Conservation (phyloP, 805 yeast genomes). For the Metschnikowia similis region DNA sequence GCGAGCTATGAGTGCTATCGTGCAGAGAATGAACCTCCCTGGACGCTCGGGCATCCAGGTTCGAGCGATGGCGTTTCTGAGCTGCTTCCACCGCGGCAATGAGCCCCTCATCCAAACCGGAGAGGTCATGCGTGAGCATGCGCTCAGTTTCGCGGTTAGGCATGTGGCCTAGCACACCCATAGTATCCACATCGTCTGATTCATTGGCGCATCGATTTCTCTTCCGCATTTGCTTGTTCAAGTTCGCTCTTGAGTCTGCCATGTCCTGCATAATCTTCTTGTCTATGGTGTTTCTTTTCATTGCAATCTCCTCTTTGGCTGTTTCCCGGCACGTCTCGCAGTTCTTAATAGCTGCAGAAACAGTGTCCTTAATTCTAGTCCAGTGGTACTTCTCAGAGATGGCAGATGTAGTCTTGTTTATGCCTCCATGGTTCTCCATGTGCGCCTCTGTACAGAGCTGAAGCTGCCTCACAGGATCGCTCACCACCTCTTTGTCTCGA, state of each 20-base stretch:
- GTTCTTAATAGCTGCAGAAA: slow-evolving; percentile 67
- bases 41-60: slow-evolving; percentile 14
- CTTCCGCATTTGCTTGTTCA: not conserved
- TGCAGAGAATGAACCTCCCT: slow-evolving; percentile 2
- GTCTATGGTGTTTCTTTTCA: slow-evolving; percentile 14
- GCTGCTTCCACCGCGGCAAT: slow-evolving; percentile 62
- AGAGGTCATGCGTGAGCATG: slow-evolving; percentile 37
- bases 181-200: slow-evolving; percentile 32
- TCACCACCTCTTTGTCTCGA: slow-evolving; percentile 78
- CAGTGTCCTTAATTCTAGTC: slow-evolving; percentile 87
- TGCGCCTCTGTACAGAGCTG: slow-evolving; percentile 73
- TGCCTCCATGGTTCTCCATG: slow-evolving; percentile 71
- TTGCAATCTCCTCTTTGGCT: slow-evolving; percentile 19
- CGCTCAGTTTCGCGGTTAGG: slow-evolving; percentile 23
- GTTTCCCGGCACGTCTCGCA: slow-evolving; percentile 71
- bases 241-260: not conserved
- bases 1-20: slow-evolving; percentile 7
- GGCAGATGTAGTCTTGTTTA: slow-evolving; percentile 76
- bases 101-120: slow-evolving; percentile 43
- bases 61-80: slow-evolving; percentile 34
- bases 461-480: slow-evolving; percentile 69
- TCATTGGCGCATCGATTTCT: slow-evolving; percentile 11
- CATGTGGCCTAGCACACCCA: slow-evolving; percentile 21
- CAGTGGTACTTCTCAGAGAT: slow-evolving; percentile 84
- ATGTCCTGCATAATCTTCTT: slow-evolving; percentile 16